A percentile compares a stretch with the other conserved stretches of the same genome.
Conservation (phyloP, 2,329 filamentous ascomycete species). For the Arthrinium phaeospermum region DNA sequence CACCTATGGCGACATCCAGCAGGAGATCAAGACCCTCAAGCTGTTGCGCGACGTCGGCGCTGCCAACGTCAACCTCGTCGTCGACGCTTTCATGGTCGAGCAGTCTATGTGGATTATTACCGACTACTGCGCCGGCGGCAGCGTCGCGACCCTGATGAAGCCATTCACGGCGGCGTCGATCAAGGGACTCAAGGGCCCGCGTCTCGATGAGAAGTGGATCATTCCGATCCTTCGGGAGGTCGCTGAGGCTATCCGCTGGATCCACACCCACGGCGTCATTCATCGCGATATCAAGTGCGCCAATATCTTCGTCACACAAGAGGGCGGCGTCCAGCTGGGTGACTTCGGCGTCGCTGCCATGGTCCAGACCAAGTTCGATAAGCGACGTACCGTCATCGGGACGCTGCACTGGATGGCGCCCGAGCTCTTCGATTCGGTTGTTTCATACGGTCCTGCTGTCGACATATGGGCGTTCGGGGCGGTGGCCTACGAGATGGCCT, state of each 20-base stretch:
- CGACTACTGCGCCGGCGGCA: constrained; percentile 85
- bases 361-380: constrained; percentile 76
- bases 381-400: constrained; percentile 80
- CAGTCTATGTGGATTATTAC: constrained; percentile 88
- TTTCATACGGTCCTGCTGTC: constrained; percentile 72
- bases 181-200: constrained; percentile 50
- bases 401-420: constrained; percentile 89
- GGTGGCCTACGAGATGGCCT: constrained; percentile 81
- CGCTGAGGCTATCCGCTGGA: constrained; percentile 69
- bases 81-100: constrained; percentile 78
- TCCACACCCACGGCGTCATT: constrained; percentile 71
- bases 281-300: constrained; percentile 77
- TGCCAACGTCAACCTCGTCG: constrained; percentile 80
- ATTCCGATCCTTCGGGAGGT: constrained; percentile 71
- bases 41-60: constrained; percentile 76
- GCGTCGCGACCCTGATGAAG: constrained; percentile 75
- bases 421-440: constrained; percentile 70
- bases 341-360: constrained; percentile 85
- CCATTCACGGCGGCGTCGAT: constrained; percentile 58
- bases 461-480: constrained; percentile 89
- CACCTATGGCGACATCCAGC: constrained; percentile 72
- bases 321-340: constrained; percentile 78
- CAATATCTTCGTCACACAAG: constrained; percentile 80
- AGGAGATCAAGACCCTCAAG: constrained; percentile 72
- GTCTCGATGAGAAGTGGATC: constrained; percentile 73